Percentiles rank a stretch among this genome's conserved stretches.
Evolutionary conservation across 495 filamentous ascomycete genomes (phyloP).

Genomic region (Filosporella fistucella): DNA sequence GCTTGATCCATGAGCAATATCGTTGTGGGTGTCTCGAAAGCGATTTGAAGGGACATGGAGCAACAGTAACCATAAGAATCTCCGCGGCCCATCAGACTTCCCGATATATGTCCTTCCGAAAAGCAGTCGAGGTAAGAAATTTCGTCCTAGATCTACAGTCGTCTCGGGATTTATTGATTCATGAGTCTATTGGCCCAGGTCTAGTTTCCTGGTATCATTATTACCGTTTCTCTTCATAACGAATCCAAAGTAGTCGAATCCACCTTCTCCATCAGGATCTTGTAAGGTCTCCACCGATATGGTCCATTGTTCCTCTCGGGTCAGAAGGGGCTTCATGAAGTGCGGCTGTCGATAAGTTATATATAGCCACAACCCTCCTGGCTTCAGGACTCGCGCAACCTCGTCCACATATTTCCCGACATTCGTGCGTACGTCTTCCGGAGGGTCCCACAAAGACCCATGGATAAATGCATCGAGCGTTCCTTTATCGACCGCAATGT

Average conservation of each 20-base stretch:
- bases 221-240: constrained; percentile 33
- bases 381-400: constrained; percentile 46
- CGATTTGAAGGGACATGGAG: no score
- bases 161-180: no score
- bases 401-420: constrained; percentile 40
- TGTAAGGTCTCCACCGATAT: constrained; percentile 36
- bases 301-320: constrained; percentile 37
- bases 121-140: no score
- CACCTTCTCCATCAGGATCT: constrained; percentile 25
- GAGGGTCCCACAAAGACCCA: constrained; percentile 53
- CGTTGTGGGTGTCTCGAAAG: no score
- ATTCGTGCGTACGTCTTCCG: constrained; percentile 46
- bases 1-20: no score
- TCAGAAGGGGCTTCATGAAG: constrained; percentile 49
- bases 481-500: constrained; percentile 58
- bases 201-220: no score
- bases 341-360: constrained; percentile 59
- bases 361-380: constrained; percentile 48
- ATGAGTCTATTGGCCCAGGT: no score
- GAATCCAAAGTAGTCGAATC: constrained; percentile 48
- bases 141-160: no score
- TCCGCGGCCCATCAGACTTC: no score
- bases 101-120: no score
- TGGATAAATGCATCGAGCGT: constrained; percentile 60
- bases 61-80: no score